Percentiles rank a stretch among this genome's conserved stretches.
Evolutionary conservation across 176 grass and related monocot genomes (phyloP).

Genomic region (Oryza glumipatula): DNA sequence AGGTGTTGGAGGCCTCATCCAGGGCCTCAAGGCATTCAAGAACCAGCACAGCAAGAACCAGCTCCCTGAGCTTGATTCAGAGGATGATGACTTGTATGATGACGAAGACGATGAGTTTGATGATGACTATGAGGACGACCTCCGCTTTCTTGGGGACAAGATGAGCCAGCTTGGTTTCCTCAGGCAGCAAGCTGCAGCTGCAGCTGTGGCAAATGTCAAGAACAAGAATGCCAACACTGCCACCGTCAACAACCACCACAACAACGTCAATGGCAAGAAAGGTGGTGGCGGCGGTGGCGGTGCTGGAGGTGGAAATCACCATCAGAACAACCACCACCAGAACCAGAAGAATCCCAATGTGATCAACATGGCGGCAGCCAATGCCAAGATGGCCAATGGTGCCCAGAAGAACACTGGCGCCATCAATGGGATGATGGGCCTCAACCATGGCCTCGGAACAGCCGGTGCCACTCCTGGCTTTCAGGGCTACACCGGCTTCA

Average conservation of each 20-base stretch:
- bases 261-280: constrained; percentile 57
- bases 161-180: constrained; percentile 78
- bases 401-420: constrained; percentile 42
- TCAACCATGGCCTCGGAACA: constrained; percentile 50
- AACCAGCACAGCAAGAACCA: constrained; percentile 74
- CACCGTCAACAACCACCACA: constrained; percentile 42
- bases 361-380: constrained; percentile 59
- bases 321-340: constrained; percentile 56
- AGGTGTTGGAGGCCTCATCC: constrained; percentile 67
- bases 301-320: constrained; percentile 43
- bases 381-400: constrained; percentile 54
- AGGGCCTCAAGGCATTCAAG: constrained; percentile 90
- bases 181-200: constrained; percentile 37
- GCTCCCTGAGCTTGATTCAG: constrained; percentile 57
- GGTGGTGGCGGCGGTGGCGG: constrained; percentile 20
- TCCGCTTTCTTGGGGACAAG: constrained; percentile 66
- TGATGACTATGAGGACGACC: constrained; percentile 63
- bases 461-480: constrained; percentile 46
- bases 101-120: constrained; percentile 71
- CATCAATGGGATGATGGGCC: constrained; percentile 69
- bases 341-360: constrained; percentile 61
- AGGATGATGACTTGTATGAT: constrained; percentile 73
- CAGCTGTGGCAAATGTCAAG: constrained; percentile 3
- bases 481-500: constrained; percentile 55
- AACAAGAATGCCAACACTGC: constrained; percentile 50